A percentile compares a stretch with the other conserved stretches of the same genome.
Conservation (phyloP, 768 basidiomycete species). For the Phylloporus arenicola region DNA sequence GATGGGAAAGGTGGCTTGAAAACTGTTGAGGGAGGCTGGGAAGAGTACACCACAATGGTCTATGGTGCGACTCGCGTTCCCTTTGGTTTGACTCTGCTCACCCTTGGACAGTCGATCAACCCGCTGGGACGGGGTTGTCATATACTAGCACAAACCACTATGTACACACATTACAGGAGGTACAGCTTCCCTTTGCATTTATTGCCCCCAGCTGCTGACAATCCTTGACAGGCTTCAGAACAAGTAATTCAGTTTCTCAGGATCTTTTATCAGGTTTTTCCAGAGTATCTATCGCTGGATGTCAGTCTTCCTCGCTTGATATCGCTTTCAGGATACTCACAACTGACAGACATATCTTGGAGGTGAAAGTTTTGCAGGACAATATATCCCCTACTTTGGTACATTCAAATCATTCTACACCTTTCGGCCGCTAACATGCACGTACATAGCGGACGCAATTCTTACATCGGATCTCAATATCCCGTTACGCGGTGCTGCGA, state of each 20-base stretch:
- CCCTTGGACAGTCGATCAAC: slow-evolving; percentile 78
- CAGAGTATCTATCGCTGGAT: slow-evolving; percentile 77
- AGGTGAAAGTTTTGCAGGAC: slow-evolving; percentile 95
- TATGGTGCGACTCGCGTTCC: slow-evolving; percentile 58
- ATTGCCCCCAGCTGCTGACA: neutral
- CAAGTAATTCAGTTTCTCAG: slow-evolving; percentile 80
- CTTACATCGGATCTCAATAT: slow-evolving; percentile 54
- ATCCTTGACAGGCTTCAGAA: slow-evolving; percentile 50
- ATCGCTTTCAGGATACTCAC: slow-evolving; percentile 7
- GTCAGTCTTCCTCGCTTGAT: slow-evolving; percentile 43
- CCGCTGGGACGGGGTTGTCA: slow-evolving; percentile 92
- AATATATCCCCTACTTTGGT: slow-evolving; percentile 97
- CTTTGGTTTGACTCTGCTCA: slow-evolving; percentile 8
- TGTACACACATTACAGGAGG: slow-evolving; percentile 73
- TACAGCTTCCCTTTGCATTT: slow-evolving; percentile 23
- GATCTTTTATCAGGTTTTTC: slow-evolving; percentile 89
- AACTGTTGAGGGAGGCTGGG: slow-evolving; percentile 86
- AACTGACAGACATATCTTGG: slow-evolving; percentile 81
- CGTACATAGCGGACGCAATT: slow-evolving; percentile 73
- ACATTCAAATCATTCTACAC: neutral
- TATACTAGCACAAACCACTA: slow-evolving; percentile 83
- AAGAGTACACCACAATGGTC: slow-evolving; percentile 92
- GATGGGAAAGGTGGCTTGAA: slow-evolving; percentile 69
- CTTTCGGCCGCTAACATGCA: slow-evolving; percentile 4
- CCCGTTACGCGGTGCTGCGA: slow-evolving; percentile 74